Conservation (phyloP, 2,329 filamentous ascomycete species). For the Dactylellina drechsleri region DNA sequence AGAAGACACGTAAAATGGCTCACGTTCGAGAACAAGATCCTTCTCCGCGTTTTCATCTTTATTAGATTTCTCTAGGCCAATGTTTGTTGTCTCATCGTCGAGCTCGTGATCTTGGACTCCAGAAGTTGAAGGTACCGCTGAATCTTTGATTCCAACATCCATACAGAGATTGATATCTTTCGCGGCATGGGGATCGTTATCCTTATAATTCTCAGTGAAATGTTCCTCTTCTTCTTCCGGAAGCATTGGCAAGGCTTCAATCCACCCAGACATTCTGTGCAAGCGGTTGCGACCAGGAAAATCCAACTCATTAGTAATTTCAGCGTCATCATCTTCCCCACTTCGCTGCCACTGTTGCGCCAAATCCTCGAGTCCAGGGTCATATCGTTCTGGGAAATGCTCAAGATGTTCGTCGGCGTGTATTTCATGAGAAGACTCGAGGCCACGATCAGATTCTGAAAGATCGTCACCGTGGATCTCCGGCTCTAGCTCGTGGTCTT, state of each 20-base stretch:
- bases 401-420: slow-evolving; percentile 14
- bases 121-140: neutral
- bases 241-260: slow-evolving; percentile 46
- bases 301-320: slow-evolving; percentile 22
- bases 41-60: slow-evolving; percentile 46
- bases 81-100: slow-evolving; percentile 5
- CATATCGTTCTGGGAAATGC: slow-evolving; percentile 36
- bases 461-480: neutral
- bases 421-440: slow-evolving; percentile 2
- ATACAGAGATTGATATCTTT: too few species aligned
- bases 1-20: slow-evolving; percentile 25
- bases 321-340: neutral
- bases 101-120: slow-evolving; percentile 25
- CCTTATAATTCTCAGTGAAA: neutral
- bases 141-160: too few species aligned
- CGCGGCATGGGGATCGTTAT: neutral
- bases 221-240: slow-evolving; percentile 37
- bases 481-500: slow-evolving; percentile 10
- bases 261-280: slow-evolving; percentile 42
- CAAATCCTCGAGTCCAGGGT: slow-evolving; percentile 40
- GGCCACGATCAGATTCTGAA: slow-evolving; percentile 2
- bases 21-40: slow-evolving; percentile 36
- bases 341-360: slow-evolving; percentile 8
- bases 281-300: slow-evolving; percentile 18
- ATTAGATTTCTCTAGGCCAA: neutral